These are phyloP conservation scores for Kockovaella imperatae DNA, from an alignment of 768 basidiomycete genomes.

Conservation along the genomic window DNA sequence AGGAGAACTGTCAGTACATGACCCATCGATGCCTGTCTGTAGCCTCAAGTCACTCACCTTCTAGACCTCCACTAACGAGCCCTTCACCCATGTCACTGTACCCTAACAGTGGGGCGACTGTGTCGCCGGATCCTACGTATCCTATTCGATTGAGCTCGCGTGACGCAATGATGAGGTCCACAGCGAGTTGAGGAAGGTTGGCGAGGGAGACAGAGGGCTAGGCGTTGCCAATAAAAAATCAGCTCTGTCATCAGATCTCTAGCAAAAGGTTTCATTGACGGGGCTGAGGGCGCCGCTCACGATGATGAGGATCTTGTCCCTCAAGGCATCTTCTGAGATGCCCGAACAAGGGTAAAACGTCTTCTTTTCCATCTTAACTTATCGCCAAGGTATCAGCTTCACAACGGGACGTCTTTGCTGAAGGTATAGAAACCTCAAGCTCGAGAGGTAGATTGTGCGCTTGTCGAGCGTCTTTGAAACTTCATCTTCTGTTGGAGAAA, in stretches of 20 bases:
- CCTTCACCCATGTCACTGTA: constrained; percentile 56
- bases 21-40: not conserved
- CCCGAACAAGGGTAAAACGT: constrained; percentile 18
- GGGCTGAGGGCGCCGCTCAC: no score
- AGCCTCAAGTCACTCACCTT: constrained; percentile 52
- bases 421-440: not conserved
- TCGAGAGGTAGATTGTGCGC: no score
- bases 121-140: constrained; percentile 54
- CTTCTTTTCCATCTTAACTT: constrained; percentile 3
- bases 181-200: constrained; percentile 71
- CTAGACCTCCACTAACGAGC: constrained; percentile 66
- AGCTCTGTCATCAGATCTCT: not conserved
- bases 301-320: constrained; percentile 7
- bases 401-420: not conserved
- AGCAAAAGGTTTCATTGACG: no score
- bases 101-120: constrained; percentile 65
- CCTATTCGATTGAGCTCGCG: constrained; percentile 58
- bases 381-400: not conserved
- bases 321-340: not conserved
- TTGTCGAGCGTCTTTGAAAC: no score
- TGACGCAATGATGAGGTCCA: constrained; percentile 64
- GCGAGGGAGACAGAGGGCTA: constrained; percentile 71
- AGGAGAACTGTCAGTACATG: not conserved
- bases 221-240: not conserved
- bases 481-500: no score